Conservation (phyloP, 2,329 filamentous ascomycete species). For the Colletotrichum abscissum region DNA sequence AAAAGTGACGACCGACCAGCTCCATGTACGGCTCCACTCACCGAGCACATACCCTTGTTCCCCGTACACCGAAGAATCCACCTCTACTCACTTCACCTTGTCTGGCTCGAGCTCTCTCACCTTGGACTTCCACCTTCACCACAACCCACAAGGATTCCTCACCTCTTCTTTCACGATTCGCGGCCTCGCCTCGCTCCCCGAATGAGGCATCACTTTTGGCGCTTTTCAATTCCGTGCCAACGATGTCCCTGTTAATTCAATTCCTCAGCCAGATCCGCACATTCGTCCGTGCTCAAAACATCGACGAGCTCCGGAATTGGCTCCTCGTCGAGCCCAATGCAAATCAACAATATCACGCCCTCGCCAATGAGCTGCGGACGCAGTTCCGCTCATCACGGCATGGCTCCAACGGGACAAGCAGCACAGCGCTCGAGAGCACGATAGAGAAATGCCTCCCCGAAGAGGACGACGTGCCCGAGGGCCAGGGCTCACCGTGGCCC, state of each 20-base stretch:
- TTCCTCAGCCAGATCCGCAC: slow-evolving; percentile 75
- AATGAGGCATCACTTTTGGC: not conserved
- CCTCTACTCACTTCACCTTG: slow-evolving; percentile 11
- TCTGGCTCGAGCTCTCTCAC: not conserved
- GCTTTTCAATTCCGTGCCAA: slow-evolving; percentile 25
- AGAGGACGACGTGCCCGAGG: slow-evolving; percentile 72
- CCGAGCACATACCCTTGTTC: slow-evolving; percentile 15
- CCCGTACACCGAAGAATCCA: slow-evolving; percentile 24
- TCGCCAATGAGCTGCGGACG: slow-evolving; percentile 74
- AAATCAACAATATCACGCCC: slow-evolving; percentile 72
- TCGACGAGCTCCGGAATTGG: slow-evolving; percentile 73
- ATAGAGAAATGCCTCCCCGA: slow-evolving; percentile 74
- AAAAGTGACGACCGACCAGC: not conserved
- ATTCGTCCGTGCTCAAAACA: slow-evolving; percentile 73
- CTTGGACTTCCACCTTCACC: slow-evolving; percentile 11
- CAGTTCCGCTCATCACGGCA: slow-evolving; percentile 56
- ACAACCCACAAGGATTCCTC: not conserved
- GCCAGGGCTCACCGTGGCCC: slow-evolving; percentile 76
- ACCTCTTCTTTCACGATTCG: not conserved
- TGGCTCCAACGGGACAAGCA: slow-evolving; percentile 36
- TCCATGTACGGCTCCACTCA: not conserved
- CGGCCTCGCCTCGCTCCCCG: not conserved
- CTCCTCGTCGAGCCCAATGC: slow-evolving; percentile 81
- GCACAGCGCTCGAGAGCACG: slow-evolving; percentile 68
- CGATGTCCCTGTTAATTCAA: slow-evolving; percentile 72